Evolutionary conservation across 2,329 filamentous ascomycete species (phyloP).

Genomic region (Verticillium klebahnii): DNA sequence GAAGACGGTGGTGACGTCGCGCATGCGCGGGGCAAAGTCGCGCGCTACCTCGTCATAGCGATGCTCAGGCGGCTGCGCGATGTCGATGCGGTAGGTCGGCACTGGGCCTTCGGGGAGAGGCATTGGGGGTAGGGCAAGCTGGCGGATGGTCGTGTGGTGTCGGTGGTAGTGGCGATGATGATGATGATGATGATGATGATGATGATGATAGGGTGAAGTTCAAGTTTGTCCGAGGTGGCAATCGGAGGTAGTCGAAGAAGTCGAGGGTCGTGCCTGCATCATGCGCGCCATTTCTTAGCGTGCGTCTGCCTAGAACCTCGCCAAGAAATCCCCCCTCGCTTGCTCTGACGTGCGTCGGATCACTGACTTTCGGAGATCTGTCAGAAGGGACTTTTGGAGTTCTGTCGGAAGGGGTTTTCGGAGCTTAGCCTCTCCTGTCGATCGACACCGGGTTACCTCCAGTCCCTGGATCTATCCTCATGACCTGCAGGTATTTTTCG

Average conservation of each 20-base stretch:
- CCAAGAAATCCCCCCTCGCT: background rate
- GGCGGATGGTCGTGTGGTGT: too few relatives aligned
- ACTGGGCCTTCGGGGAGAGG: conserved; percentile 8
- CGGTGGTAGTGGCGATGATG: background rate
- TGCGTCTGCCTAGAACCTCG: background rate
- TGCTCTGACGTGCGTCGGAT: too few relatives aligned
- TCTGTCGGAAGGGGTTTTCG: too few relatives aligned
- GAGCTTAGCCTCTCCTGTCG: too few relatives aligned
- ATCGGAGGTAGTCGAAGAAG: background rate
- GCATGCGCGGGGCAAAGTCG: conserved; percentile 38
- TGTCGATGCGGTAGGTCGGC: conserved; percentile 36
- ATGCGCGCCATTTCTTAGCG: background rate
- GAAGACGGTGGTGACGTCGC: conserved; percentile 40
- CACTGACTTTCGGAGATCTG: too few relatives aligned
- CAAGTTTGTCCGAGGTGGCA: background rate
- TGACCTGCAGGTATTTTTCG: too few relatives aligned
- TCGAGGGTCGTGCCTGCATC: background rate
- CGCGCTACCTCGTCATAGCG: conserved; percentile 45
- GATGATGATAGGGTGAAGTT: background rate
- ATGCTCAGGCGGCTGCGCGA: conserved; percentile 45
- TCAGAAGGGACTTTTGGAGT: too few relatives aligned
- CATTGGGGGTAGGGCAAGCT: background rate
- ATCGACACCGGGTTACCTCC: too few relatives aligned
- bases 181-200: background rate
- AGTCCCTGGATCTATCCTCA: too few relatives aligned